phyloP scores from a whole-genome alignment of 441 rosid species.

The Croton setiger region DNA sequence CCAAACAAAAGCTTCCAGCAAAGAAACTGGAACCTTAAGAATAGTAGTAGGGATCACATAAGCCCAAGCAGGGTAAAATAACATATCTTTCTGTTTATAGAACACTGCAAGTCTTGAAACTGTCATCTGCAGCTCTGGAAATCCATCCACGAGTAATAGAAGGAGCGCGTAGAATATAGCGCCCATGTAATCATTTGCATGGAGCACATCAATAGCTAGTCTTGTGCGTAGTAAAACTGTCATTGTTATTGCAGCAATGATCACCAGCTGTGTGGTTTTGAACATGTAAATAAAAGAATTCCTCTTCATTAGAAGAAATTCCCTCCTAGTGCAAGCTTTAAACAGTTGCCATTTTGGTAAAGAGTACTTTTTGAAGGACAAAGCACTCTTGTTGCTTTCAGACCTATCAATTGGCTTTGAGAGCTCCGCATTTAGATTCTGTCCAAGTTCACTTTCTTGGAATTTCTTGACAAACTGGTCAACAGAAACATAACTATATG shows the following conservation, averaged over 20 bases:
- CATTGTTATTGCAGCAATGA: conserved; percentile 42
- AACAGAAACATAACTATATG: conserved; percentile 36
- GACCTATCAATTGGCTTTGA: conserved; percentile 33
- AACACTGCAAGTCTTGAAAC: conserved; percentile 40
- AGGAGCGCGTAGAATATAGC: conserved; percentile 43
- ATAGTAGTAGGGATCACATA: conserved; percentile 43
- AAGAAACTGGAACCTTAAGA: conserved; percentile 45
- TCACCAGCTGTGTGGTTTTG: conserved; percentile 48
- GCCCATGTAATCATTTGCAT: conserved; percentile 44
- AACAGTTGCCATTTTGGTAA: conserved; percentile 44
- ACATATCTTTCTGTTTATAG: conserved; percentile 43
- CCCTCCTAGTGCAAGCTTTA: conserved; percentile 43
- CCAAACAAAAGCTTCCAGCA: conserved; percentile 46
- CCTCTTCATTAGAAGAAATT: conserved; percentile 51
- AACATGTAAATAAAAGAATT: conserved; percentile 43
- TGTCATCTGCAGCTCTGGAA: conserved; percentile 45
- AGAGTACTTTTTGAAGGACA: conserved; percentile 36
- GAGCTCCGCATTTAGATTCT: conserved; percentile 33
- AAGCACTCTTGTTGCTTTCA: conserved; percentile 24
- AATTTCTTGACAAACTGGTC: conserved; percentile 35
- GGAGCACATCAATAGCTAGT: conserved; percentile 33
- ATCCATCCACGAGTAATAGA: conserved; percentile 33
- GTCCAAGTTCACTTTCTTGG: conserved; percentile 29
- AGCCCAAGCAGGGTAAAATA: conserved; percentile 63
- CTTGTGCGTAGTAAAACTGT: conserved; percentile 40